Conservation (phyloP, 768 basidiomycete genomes). For the Russula earlei region DNA sequence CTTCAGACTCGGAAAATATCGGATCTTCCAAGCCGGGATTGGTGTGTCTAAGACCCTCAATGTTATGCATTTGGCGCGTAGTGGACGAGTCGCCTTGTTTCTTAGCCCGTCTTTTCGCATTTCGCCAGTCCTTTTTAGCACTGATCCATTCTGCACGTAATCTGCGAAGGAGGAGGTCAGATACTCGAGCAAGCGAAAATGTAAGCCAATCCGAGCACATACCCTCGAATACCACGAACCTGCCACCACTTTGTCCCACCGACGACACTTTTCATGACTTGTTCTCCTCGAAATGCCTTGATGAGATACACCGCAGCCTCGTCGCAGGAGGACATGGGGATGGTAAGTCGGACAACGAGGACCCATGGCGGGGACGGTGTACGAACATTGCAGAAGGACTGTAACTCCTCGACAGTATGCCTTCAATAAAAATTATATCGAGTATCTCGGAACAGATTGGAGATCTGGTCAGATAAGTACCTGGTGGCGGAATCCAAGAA, state of each 20-base stretch:
- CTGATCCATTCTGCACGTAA: slow-evolving; percentile 85
- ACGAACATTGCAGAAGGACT: slow-evolving; percentile 69
- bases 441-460: not conserved
- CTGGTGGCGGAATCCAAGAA: slow-evolving; percentile 65
- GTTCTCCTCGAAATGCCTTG: slow-evolving; percentile 76
- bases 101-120: slow-evolving; percentile 50
- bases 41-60: not conserved
- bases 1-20: slow-evolving; percentile 4
- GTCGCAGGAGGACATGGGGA: slow-evolving; percentile 70
- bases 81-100: not conserved
- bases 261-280: slow-evolving; percentile 54
- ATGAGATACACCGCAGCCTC: slow-evolving; percentile 67
- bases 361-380: slow-evolving; percentile 84
- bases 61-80: not conserved
- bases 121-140: slow-evolving; percentile 73
- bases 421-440: slow-evolving; percentile 31
- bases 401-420: slow-evolving; percentile 79
- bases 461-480: slow-evolving; percentile 33
- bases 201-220: slow-evolving; percentile 22
- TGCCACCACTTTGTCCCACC: slow-evolving; percentile 99
- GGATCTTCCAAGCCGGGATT: not conserved
- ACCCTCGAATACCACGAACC: slow-evolving; percentile 78
- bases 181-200: not conserved
- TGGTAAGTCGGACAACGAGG: slow-evolving; percentile 55
- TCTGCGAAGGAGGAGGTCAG: slow-evolving; percentile 33